phyloP scores from a whole-genome alignment of 2,329 filamentous ascomycete species.

The Erysiphe pulchra region DNA sequence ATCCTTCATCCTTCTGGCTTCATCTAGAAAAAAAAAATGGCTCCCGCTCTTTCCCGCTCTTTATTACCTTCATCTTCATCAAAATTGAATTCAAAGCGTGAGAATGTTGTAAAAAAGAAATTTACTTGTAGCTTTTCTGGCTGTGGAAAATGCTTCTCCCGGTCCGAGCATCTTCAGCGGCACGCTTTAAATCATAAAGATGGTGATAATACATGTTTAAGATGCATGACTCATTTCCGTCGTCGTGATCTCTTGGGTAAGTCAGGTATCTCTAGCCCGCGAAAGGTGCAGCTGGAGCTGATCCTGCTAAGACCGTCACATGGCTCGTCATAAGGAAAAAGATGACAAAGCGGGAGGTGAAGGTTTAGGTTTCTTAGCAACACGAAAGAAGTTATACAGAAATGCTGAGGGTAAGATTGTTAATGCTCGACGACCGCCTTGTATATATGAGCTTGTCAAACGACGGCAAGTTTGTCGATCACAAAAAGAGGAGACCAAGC shows the following conservation, averaged over 20 bases:
- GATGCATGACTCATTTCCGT: conserved; percentile 29
- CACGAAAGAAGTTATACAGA: conserved; percentile 23
- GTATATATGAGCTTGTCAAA: conserved; percentile 8
- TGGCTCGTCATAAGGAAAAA: conserved; percentile 20
- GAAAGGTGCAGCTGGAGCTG: neutral
- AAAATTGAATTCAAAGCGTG: conserved; percentile 6
- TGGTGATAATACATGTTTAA: conserved; percentile 23
- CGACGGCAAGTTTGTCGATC: conserved; percentile 6
- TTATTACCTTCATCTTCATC: conserved; percentile 10
- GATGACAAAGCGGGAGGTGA: conserved; percentile 23
- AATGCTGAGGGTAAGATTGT: conserved; percentile 21
- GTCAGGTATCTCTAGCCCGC: conserved; percentile 4
- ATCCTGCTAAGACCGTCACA: conserved; percentile 22
- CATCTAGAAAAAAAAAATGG: neutral
- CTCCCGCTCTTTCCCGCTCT: neutral
- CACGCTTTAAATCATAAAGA: conserved; percentile 24
- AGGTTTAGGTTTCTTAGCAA: conserved; percentile 20
- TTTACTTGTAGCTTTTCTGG: conserved; percentile 17
- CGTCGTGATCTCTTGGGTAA: conserved; percentile 27
- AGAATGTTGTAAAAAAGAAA: conserved; percentile 11
- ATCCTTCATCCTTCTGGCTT: too few relatives aligned
- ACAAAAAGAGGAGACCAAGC: conserved; percentile 3
- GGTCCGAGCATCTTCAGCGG: conserved; percentile 24
- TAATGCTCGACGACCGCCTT: conserved; percentile 16
- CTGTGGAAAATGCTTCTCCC: conserved; percentile 22